These are phyloP conservation scores for Panellus pusillus DNA, from an alignment of 768 basidiomycete genomes.

Conservation along the genomic window DNA sequence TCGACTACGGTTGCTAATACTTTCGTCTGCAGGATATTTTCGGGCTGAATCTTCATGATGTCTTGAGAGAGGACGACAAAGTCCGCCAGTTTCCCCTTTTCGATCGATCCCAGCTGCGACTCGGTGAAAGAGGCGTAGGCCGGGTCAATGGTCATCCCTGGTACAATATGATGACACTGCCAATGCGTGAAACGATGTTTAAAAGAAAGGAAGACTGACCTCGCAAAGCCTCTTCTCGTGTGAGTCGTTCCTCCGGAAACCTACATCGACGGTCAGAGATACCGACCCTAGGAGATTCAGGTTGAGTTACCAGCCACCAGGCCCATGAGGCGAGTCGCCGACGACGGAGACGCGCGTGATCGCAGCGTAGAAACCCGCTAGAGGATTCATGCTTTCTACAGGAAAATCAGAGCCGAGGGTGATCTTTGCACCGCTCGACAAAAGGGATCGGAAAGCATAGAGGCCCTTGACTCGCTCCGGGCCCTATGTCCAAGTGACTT, in stretches of 20 bases:
- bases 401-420: conserved; percentile 94
- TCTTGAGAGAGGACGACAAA: conserved; percentile 81
- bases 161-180: too few relatives aligned
- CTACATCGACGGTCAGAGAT: conserved; percentile 37
- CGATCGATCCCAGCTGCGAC: conserved; percentile 66
- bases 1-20: conserved; percentile 67
- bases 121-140: conserved; percentile 88
- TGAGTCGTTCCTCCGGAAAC: conserved; percentile 73
- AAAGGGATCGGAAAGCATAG: conserved; percentile 83
- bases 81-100: conserved; percentile 81
- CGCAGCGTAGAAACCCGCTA: conserved; percentile 89
- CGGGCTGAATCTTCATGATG: conserved; percentile 59
- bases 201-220: conserved; percentile 37
- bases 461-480: conserved; percentile 80
- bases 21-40: conserved; percentile 54
- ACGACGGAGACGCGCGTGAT: conserved; percentile 69
- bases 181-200: conserved; percentile 23
- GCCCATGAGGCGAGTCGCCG: conserved; percentile 84
- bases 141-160: conserved; percentile 87
- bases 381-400: conserved; percentile 86
- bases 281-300: background rate
- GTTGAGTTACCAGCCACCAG: conserved; percentile 74
- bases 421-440: conserved; percentile 67
- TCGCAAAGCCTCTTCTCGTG: conserved; percentile 78
- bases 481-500: conserved; percentile 48